phyloP scores from a whole-genome alignment of 345 rosid genomes.

The Xanthoceras sorbifolium region DNA sequence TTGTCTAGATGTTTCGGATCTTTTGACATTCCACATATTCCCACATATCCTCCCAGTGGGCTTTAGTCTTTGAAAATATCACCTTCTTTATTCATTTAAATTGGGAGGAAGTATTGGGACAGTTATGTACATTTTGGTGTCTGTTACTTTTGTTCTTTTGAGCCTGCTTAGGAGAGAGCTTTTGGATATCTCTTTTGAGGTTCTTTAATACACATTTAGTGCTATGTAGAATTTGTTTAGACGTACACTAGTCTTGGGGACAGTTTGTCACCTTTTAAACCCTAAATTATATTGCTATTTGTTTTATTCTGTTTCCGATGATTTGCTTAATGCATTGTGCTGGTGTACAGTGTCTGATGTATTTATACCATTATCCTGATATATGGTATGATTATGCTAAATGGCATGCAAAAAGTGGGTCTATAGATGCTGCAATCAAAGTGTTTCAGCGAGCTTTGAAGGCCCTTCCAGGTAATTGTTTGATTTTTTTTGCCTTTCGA shows the following conservation, averaged over 20 bases:
- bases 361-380: slow-evolving; percentile 91
- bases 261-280: background rate
- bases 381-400: slow-evolving; percentile 94
- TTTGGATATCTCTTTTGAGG: too few relatives aligned
- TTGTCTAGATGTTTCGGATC: background rate
- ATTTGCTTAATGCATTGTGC: slow-evolving; percentile 25
- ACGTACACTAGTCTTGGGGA: background rate
- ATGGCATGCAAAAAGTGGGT: slow-evolving; percentile 90
- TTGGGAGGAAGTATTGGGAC: background rate
- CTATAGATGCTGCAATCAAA: slow-evolving; percentile 84
- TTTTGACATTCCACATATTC: background rate
- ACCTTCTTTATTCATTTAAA: background rate
- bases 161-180: too few relatives aligned
- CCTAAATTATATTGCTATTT: background rate
- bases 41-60: background rate
- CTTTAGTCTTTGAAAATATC: background rate
- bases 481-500: slow-evolving; percentile 20
- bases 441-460: slow-evolving; percentile 93
- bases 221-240: background rate
- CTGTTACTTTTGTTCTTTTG: too few relatives aligned
- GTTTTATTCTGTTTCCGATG: slow-evolving; percentile 4
- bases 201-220: too few relatives aligned
- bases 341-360: slow-evolving; percentile 82
- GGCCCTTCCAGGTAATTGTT: slow-evolving; percentile 81
- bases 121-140: background rate